phyloP scores from a whole-genome alignment of 768 basidiomycete genomes.

The Leccinellum luteum region DNA sequence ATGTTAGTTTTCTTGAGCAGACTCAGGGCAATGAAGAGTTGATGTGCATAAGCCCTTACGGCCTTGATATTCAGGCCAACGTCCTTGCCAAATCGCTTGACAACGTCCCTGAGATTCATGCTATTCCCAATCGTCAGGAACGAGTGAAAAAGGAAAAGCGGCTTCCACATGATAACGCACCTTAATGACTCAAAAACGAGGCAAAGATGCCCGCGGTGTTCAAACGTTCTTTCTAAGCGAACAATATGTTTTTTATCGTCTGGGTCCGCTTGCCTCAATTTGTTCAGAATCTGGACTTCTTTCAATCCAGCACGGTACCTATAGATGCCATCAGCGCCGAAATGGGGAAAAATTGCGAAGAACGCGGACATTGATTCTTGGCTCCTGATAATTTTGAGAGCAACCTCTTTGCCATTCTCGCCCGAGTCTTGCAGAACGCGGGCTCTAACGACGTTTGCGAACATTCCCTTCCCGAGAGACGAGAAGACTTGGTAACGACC shows the following conservation, averaged over 20 bases:
- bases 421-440: constrained; percentile 68
- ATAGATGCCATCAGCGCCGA: constrained; percentile 7
- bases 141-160: constrained; percentile 2
- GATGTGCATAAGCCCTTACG: constrained; percentile 98
- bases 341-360: constrained; percentile 1
- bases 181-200: constrained; percentile 93
- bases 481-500: constrained; percentile 95
- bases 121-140: constrained; percentile 39
- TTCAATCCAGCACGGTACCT: constrained; percentile 96
- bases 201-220: constrained; percentile 95
- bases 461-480: constrained; percentile 98
- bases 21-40: constrained; percentile 86
- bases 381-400: constrained; percentile 94
- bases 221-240: constrained; percentile 90
- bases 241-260: constrained; percentile 97
- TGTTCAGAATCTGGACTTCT: constrained; percentile 86
- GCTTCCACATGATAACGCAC: constrained; percentile 40
- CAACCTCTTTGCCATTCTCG: constrained; percentile 71
- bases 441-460: constrained; percentile 93
- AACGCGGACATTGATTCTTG: constrained; percentile 91
- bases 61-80: constrained; percentile 94
- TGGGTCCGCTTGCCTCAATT: constrained; percentile 84
- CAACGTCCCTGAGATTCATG: constrained; percentile 97
- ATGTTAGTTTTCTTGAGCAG: constrained; percentile 86
- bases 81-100: constrained; percentile 98